Percentiles rank a stretch among this genome's conserved stretches.
Evolutionary conservation across 805 yeast species (phyloP).

Genomic region (Komagataella mondaviorum): DNA sequence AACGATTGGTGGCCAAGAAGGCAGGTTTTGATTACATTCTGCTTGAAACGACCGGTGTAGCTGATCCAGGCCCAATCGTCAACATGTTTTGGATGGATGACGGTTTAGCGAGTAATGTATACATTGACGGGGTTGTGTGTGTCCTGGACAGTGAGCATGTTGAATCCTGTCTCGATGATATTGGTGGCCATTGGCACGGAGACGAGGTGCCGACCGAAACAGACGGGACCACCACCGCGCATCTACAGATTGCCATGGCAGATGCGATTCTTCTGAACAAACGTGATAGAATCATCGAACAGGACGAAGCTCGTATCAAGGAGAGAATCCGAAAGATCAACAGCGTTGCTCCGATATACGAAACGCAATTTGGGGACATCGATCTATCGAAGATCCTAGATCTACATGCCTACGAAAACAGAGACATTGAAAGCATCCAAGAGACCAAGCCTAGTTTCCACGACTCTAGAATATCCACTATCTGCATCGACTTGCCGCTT

Average conservation of each 20-base stretch:
- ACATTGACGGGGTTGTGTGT: constrained; percentile 84
- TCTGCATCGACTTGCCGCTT: constrained; percentile 33
- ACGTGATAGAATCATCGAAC: constrained; percentile 35
- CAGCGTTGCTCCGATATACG: constrained; percentile 48
- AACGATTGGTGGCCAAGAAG: constrained; percentile 61
- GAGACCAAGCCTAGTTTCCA: constrained; percentile 20
- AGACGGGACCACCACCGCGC: constrained; percentile 54
- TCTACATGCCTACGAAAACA: constrained; percentile 60
- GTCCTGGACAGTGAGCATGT: constrained; percentile 73
- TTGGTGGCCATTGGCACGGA: constrained; percentile 59
- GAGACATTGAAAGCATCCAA: constrained; percentile 12
- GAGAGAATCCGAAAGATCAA: constrained; percentile 43
- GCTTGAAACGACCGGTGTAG: constrained; percentile 90
- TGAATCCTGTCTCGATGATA: constrained; percentile 49
- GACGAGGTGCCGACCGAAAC: constrained; percentile 15
- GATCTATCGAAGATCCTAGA: constrained; percentile 56
- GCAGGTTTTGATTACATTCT: constrained; percentile 75
- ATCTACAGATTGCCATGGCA: constrained; percentile 80
- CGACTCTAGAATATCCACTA: constrained; percentile 41
- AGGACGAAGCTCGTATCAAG: constrained; percentile 16
- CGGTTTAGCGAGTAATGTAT: constrained; percentile 70
- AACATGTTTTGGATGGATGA: constrained; percentile 97
- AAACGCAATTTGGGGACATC: constrained; percentile 66
- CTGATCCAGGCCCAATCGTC: constrained; percentile 97
- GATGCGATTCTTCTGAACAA: constrained; percentile 77